A percentile compares a stretch with the other conserved stretches of the same genome.
phyloP scores from a whole-genome alignment of 176 grass and related monocot species.

The Eleusine indica region DNA sequence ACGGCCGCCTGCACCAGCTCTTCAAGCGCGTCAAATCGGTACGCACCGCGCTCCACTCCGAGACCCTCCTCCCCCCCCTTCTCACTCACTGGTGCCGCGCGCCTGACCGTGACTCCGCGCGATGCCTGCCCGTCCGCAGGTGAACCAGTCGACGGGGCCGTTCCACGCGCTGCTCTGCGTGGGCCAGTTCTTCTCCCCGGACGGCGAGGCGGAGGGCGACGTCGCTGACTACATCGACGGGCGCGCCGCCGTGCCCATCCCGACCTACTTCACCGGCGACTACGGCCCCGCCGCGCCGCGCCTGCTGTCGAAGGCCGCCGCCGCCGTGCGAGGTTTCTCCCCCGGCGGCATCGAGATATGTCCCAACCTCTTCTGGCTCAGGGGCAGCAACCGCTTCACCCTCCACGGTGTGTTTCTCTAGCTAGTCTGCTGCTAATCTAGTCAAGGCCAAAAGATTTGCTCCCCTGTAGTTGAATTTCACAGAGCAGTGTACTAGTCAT shows the following conservation, averaged over 20 bases:
- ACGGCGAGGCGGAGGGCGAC: slow-evolving; percentile 49
- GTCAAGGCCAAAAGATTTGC: neutral
- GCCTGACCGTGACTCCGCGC: neutral
- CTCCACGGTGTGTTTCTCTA: slow-evolving; percentile 55
- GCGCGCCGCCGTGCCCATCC: slow-evolving; percentile 70
- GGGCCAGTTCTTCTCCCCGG: slow-evolving; percentile 81
- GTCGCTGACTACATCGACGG: slow-evolving; percentile 77
- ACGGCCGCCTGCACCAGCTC: slow-evolving; percentile 74
- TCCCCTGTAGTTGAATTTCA: neutral
- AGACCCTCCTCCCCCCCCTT: neutral
- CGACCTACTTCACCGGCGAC: slow-evolving; percentile 93
- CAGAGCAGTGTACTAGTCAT: neutral
- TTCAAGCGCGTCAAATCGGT: slow-evolving; percentile 90
- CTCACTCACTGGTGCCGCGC: neutral
- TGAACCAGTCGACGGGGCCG: slow-evolving; percentile 86
- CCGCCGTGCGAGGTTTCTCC: slow-evolving; percentile 46
- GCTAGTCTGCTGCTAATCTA: slow-evolving; percentile 11
- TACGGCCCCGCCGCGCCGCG: slow-evolving; percentile 61
- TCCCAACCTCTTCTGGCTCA: slow-evolving; percentile 90
- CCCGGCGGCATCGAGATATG: slow-evolving; percentile 75
- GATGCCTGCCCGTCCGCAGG: slow-evolving; percentile 32
- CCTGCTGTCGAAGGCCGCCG: slow-evolving; percentile 61
- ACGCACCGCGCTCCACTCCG: neutral
- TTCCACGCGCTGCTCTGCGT: slow-evolving; percentile 89
- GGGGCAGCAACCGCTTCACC: slow-evolving; percentile 78